Evolutionary conservation across 495 filamentous ascomycete species (phyloP), one percentile per base, ranked within the genome.

Genomic region (Podospora pseudopauciseta): DNA sequence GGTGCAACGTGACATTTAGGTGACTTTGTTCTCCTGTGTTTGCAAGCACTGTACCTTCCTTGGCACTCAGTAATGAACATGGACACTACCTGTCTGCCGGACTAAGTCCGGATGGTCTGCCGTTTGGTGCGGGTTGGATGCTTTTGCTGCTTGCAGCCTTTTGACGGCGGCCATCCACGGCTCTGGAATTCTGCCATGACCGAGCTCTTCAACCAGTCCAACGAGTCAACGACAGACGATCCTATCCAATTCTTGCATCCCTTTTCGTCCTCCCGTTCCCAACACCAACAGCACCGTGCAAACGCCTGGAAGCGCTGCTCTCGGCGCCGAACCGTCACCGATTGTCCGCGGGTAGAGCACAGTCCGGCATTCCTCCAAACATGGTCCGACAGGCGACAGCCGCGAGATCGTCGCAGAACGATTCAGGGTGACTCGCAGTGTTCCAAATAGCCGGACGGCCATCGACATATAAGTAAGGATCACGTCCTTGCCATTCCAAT

Each of bases 361-460:
- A 66, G 67, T 69, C 79, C 81, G 81, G 81, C 76, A 74, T 81
- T 71, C 77, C 80, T 83, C 81, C 81, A 83, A 83, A 80, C 78
- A 72, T 74, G 74, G 79, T 83, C 80, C 80, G 80, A 75, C 67
- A 74, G 71, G 67, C 69, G 70, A 63, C 34, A 67, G 30, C 30
- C 59, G 39, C n/a, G 55, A 26, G 55, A 44, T 63, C 61, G 18
- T 63, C 61, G 27, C 67, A 49, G 61, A 58, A 53, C 70, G 66
- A 58, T 28, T 66, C 23, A 59, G 56, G 64, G 39, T 23, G 16
- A 63, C 28, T 32, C 34, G 34, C 3, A 27, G 39, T 4, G 39
- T 49, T 49, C 18, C 30, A 66, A 54, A 59, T 18, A 65, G 32
- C 61, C 61, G 61, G 32, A 49, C 9, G 18, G 20, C n/a, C 23